Evolutionary conservation across 2,329 filamentous ascomycete genomes (phyloP), one percentile per base, ranked within the genome.

Genomic region (Seiridium cupressi): DNA sequence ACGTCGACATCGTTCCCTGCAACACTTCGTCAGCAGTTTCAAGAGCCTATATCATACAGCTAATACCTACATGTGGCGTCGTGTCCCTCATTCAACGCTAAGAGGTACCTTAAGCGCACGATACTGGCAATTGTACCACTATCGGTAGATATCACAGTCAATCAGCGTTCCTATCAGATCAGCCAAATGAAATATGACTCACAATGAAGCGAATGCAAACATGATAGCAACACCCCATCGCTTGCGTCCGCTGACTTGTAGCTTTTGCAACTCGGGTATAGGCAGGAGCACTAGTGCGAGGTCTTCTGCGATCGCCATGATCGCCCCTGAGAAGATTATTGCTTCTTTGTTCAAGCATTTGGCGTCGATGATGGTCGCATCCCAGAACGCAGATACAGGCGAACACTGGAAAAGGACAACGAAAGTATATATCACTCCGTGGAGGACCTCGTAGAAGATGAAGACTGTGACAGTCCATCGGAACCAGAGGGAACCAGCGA

Each of bases 111-210:
- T 3, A 55, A 18, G 9, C 53, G 53, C 2, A 55, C 38, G 4
- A 55, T 55, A 46, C 53, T 55, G 26, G 53, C 53, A 44, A 55
- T 44, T n/a, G 53, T 55, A 26, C 53, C 53, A 34, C 53, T 55
- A 3, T 55, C 2, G 18, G 18, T 26, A 2, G 11, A 31, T 9
- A 55, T 13, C 4, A 44, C n/a, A 1, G 9, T 55, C 4, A 34
- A 18, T 31, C 0, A 55, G 26, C 18, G 8, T n/a, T 9, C 5
- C 11, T 3, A 18, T 3, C 7, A 38, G 34, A 26, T 7, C n/a
- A 10, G 10, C 8, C 8, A 9, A 34, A 5, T 3, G 3, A n/a
- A 26, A 26, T 26, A 35, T n/a, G 38, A 8, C 53, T 44, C 18
- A 44, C 53, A 55, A 46, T 44, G 53, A 55, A 44, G 53, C 53